Evolutionary conservation across 1,139 yeast genomes (phyloP).

Genomic region (Debaryomyces fabryi): DNA sequence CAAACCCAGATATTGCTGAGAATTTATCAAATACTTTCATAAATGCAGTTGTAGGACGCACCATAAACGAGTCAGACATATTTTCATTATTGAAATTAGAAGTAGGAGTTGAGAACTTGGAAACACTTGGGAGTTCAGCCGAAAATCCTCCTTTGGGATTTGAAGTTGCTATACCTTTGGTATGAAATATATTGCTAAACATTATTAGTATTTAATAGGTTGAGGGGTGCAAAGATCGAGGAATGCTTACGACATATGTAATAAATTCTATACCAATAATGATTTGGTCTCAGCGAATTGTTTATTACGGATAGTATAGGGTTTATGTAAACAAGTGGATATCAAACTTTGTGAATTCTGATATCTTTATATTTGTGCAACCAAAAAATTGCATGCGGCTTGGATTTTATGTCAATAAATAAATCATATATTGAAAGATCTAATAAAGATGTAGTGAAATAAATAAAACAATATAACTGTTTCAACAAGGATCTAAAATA

Average conservation of each 20-base stretch:
- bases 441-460: neutral
- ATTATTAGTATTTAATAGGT: neutral
- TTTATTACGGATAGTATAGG: neutral
- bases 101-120: conserved; percentile 13
- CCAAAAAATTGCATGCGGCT: conserved; percentile 7
- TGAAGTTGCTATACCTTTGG: conserved; percentile 11
- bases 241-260: conserved; percentile 8
- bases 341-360: conserved; percentile 1
- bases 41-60: conserved; percentile 35
- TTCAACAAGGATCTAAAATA: neutral
- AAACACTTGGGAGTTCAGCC: conserved; percentile 10
- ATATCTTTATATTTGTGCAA: conserved; percentile 10
- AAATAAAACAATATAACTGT: neutral
- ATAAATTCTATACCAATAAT: neutral
- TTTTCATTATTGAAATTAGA: conserved; percentile 14
- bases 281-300: neutral
- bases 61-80: conserved; percentile 15
- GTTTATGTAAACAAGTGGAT: neutral
- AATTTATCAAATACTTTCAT: conserved; percentile 33
- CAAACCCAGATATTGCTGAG: conserved; percentile 21
- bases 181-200: conserved; percentile 11
- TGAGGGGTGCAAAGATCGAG: no score
- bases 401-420: neutral
- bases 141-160: conserved; percentile 9
- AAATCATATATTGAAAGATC: neutral